Evolutionary conservation across 345 rosid genomes (phyloP), one percentile per base, ranked within the genome.

Genomic region (Bruguiera gymnorhiza): DNA sequence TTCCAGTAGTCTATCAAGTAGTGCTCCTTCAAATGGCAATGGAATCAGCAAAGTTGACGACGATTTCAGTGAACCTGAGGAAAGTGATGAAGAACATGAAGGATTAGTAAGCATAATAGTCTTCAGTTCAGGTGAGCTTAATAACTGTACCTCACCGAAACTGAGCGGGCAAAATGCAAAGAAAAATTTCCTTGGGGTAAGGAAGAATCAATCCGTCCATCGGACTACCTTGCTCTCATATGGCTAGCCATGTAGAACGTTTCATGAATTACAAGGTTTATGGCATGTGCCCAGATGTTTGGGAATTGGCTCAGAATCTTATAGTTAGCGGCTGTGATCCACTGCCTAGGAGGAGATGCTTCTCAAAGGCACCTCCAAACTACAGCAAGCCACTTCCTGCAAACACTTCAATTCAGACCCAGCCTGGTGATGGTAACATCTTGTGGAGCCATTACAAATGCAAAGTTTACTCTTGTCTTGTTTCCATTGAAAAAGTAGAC

Each of bases 331-430:
- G 88, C 62, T 84, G 86, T 11, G 86, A 87, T 30, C 88, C 87
- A 43, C 59, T 85, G 64, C 87, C 92, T 24, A 84, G 84, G 68
- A 81, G 89, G 71, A 76, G 84, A 75, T 84, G 89, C 76, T 72
- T 84, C 68, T 81, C 87, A 30, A 81, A 75, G 73, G 27, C 82
- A 66, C 81, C 88, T 27, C 72, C 79, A 68, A 60, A 23, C 29
- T 83, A 78, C 72, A 64, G 66, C 23, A 76, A 62, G 65, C 85
- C 83, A 23, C 52, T 71, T 53, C 76, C 78, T 21, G 53, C 71
- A 10, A 80, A 77, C 76, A 36, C 65, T 19, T 84, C 87, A 60
- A 81, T 85, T 16, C 82, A 89, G 89, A 67, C 71, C 37, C 81
- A 73, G 56, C 86, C 89, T 31, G 34, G 74, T 59, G 72, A 81